Percentiles rank a stretch among this genome's conserved stretches.
These are phyloP conservation scores for Apiotrichum gracile DNA, from an alignment of 1,284 basidiomycete species.

Conservation along the genomic window DNA sequence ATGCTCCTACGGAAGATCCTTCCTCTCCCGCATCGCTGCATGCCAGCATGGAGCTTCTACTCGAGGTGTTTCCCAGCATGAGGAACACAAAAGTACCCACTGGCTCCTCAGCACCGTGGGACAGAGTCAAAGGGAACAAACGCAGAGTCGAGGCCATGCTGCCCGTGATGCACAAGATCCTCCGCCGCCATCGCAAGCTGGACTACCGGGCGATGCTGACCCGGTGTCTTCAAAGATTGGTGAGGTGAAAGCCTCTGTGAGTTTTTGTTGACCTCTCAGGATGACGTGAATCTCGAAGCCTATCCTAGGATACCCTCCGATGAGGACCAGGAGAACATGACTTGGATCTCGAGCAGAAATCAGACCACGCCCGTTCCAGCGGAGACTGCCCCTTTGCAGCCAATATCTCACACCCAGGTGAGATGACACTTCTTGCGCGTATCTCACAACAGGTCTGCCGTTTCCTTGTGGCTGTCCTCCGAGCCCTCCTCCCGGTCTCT, in stretches of 20 bases:
- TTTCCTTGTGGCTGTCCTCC: slow-evolving; percentile 61
- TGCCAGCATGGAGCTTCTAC: slow-evolving; percentile 4
- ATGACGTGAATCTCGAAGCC: slow-evolving; percentile 7
- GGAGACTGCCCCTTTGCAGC: neutral
- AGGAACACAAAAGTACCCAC: neutral
- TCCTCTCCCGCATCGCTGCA: slow-evolving; percentile 23
- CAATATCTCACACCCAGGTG: slow-evolving; percentile 46
- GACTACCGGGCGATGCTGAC: slow-evolving; percentile 17
- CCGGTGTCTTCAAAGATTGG: slow-evolving; percentile 9
- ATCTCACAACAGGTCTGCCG: slow-evolving; percentile 57
- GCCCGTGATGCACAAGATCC: slow-evolving; percentile 22
- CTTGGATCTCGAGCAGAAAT: neutral
- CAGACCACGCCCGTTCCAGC: neutral
- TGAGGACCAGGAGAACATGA: neutral
- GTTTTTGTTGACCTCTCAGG: slow-evolving; percentile 4
- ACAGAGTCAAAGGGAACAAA: neutral
- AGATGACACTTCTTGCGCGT: slow-evolving; percentile 18
- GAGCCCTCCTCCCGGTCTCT: slow-evolving; percentile 63
- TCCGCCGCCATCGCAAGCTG: slow-evolving; percentile 19
- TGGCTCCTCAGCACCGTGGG: neutral
- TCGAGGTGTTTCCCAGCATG: slow-evolving; percentile 8
- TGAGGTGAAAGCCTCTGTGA: neutral
- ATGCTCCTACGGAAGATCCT: neutral
- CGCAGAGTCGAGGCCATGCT: slow-evolving; percentile 12
- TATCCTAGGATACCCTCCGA: neutral